A percentile compares a stretch with the other conserved stretches of the same genome.
Evolutionary conservation across 768 basidiomycete species (phyloP).

Genomic region (Galerina marginata): DNA sequence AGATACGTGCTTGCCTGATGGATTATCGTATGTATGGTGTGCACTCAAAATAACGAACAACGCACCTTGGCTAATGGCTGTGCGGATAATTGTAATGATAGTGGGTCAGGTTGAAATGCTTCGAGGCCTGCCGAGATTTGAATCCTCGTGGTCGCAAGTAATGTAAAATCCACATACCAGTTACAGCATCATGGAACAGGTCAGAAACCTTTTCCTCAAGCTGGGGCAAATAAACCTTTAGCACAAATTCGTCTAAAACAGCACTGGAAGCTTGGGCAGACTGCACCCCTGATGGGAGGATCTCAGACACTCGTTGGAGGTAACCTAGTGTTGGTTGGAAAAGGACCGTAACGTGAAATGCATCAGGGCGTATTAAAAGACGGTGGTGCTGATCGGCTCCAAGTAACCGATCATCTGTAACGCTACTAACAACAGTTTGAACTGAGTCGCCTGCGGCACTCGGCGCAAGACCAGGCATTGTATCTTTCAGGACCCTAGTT

Average conservation of each 20-base stretch:
- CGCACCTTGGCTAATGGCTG: conserved; percentile 82
- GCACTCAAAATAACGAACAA: neutral
- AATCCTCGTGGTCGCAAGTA: neutral
- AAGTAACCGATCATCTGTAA: conserved; percentile 75
- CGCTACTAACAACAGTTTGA: conserved; percentile 62
- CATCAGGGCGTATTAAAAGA: conserved; percentile 85
- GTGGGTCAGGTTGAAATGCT: conserved; percentile 84
- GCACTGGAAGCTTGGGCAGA: conserved; percentile 67
- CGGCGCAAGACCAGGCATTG: conserved; percentile 92
- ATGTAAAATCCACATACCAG: conserved; percentile 47
- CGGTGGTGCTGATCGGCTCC: conserved; percentile 83
- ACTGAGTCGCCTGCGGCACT: conserved; percentile 65
- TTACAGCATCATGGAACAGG: conserved; percentile 86
- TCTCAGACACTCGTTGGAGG: conserved; percentile 70
- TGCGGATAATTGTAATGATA: conserved; percentile 63
- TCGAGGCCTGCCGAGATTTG: conserved; percentile 64
- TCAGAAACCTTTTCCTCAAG: conserved; percentile 91
- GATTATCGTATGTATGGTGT: neutral
- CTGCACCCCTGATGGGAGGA: conserved; percentile 77
- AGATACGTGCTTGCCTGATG: conserved; percentile 79
- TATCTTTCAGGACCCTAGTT: conserved; percentile 81
- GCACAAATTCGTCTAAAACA: conserved; percentile 90
- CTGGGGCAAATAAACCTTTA: conserved; percentile 92
- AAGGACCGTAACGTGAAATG: conserved; percentile 93
- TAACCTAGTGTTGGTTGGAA: conserved; percentile 93